These are phyloP conservation scores for Persicaria tinctoria DNA, from an alignment of 148 eudicot species.

Conservation along the genomic window DNA sequence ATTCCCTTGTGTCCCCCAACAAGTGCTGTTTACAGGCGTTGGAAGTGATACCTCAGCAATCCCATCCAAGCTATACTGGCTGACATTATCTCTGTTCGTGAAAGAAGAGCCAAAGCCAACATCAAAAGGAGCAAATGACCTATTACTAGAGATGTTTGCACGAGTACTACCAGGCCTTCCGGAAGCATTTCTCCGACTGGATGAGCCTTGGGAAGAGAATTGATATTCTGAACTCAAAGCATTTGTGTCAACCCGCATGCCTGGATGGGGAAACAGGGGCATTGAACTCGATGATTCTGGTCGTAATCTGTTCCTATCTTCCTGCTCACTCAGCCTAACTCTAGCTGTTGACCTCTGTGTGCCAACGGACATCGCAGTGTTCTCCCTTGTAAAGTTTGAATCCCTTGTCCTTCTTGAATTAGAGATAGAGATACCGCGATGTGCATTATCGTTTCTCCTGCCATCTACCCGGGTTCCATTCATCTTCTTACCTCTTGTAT, in stretches of 20 bases:
- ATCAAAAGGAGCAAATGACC: conserved; percentile 29
- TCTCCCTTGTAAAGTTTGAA: conserved; percentile 23
- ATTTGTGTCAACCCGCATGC: conserved; percentile 20
- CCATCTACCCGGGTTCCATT: conserved; percentile 28
- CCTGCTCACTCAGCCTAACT: conserved; percentile 33
- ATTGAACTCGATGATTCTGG: conserved; percentile 20
- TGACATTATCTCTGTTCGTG: conserved; percentile 38
- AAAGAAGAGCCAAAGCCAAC: conserved; percentile 33
- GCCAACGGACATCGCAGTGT: conserved; percentile 24
- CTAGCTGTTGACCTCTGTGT: conserved; percentile 32
- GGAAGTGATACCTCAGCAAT: conserved; percentile 74
- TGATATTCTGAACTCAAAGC: conserved; percentile 24
- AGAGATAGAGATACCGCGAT: conserved; percentile 44
- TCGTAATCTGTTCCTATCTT: conserved; percentile 23
- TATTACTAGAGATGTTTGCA: conserved; percentile 20
- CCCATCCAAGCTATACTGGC: conserved; percentile 53
- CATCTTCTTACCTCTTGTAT: conserved; percentile 48
- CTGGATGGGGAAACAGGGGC: conserved; percentile 30
- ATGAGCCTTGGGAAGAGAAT: conserved; percentile 24
- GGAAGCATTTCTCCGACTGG: conserved; percentile 26
- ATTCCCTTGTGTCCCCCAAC: background rate
- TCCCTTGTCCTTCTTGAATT: conserved; percentile 38
- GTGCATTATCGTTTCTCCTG: conserved; percentile 22
- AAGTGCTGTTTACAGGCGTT: conserved; percentile 10
- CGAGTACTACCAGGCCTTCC: conserved; percentile 27